Percentiles rank a stretch among this genome's conserved stretches.
Conservation (phyloP, 805 yeast genomes). For the Teunomyces stri region DNA sequence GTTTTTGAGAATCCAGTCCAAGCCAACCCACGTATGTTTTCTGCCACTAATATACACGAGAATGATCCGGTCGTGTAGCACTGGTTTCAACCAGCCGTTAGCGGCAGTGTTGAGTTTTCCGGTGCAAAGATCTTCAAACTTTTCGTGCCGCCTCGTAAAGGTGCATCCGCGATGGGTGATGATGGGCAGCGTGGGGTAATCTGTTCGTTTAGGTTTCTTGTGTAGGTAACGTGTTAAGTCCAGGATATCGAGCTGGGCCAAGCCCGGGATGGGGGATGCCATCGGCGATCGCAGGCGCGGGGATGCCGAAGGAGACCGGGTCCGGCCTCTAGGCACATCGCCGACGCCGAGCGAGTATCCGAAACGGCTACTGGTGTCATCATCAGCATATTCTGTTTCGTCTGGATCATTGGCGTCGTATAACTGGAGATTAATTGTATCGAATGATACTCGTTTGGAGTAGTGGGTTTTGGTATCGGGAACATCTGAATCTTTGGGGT, state of each 20-base stretch:
- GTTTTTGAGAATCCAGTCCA: constrained; percentile 63
- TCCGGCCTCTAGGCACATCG: constrained; percentile 5
- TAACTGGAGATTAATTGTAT: constrained; percentile 44
- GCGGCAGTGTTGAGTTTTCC: constrained; percentile 27
- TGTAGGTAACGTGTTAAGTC: constrained; percentile 8
- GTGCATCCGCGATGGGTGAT: constrained; percentile 43
- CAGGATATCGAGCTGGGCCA: constrained; percentile 5
- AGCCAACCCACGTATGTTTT: constrained; percentile 77
- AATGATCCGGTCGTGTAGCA: constrained; percentile 52
- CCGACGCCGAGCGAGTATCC: background rate
- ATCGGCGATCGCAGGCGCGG: constrained; percentile 9
- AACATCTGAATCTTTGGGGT: constrained; percentile 9
- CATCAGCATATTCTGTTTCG: constrained; percentile 1
- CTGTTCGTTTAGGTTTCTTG: constrained; percentile 10
- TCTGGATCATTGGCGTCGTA: constrained; percentile 24
- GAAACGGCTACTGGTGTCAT: background rate
- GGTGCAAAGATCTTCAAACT: constrained; percentile 47
- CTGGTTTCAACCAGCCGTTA: constrained; percentile 22
- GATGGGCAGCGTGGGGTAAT: constrained; percentile 41
- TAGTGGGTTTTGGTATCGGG: constrained; percentile 13
- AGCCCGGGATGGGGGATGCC: constrained; percentile 5
- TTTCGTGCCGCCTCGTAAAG: constrained; percentile 44
- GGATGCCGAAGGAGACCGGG: constrained; percentile 7
- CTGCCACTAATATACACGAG: constrained; percentile 69
- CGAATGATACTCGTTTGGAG: constrained; percentile 48